Evolutionary conservation across 2,329 filamentous ascomycete species (phyloP).

Genomic region (Zymoseptoria crescenta): DNA sequence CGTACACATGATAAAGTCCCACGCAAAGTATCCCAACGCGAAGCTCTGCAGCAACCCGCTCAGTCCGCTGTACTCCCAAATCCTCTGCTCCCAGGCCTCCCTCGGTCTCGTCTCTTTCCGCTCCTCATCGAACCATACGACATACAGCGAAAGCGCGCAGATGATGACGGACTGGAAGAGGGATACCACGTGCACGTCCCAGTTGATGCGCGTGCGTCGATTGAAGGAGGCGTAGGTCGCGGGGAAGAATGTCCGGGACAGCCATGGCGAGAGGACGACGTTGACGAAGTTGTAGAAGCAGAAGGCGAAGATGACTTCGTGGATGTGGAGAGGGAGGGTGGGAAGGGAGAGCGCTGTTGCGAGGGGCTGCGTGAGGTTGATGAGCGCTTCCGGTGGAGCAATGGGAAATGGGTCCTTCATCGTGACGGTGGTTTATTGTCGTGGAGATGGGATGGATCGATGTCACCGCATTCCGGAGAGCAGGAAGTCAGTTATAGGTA

Average conservation of each 20-base stretch:
- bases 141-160: constrained; percentile 64
- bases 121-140: constrained; percentile 62
- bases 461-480: constrained; percentile 10
- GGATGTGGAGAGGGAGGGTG: constrained; percentile 66
- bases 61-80: constrained; percentile 71
- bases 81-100: constrained; percentile 55
- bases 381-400: constrained; percentile 50
- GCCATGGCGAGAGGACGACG: constrained; percentile 55
- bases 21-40: constrained; percentile 75
- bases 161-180: constrained; percentile 68
- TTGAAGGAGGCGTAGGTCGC: constrained; percentile 56
- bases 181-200: constrained; percentile 82
- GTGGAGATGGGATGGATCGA: background rate
- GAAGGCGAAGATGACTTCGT: constrained; percentile 63
- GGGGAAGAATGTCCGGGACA: constrained; percentile 58
- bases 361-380: constrained; percentile 52
- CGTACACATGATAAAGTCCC: constrained; percentile 67
- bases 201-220: constrained; percentile 61
- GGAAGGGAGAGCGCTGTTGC: constrained; percentile 55
- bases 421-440: constrained; percentile 16
- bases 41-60: constrained; percentile 67
- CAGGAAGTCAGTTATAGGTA: background rate
- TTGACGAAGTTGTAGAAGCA: constrained; percentile 62
- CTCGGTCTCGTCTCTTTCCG: constrained; percentile 37
- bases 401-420: constrained; percentile 69